A percentile compares a stretch with the other conserved stretches of the same genome.
Conservation (phyloP, 176 grass and related monocot species). For the Chrysopogon serrulatus region DNA sequence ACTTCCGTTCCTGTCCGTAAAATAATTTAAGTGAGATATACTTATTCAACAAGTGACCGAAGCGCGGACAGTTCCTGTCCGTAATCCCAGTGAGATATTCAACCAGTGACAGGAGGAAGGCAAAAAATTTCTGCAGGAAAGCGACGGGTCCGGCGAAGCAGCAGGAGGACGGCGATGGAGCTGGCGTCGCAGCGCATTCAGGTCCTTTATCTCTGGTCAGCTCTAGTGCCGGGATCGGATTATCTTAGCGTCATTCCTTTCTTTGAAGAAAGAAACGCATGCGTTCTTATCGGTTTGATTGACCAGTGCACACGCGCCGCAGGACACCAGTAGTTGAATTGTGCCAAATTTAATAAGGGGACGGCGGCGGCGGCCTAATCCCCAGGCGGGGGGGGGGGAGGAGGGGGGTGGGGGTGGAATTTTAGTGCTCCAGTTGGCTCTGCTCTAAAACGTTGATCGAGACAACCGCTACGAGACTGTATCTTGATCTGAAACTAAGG, state of each 20-base stretch:
- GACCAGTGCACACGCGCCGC: not conserved
- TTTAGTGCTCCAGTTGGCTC: not conserved
- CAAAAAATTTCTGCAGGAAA: not conserved
- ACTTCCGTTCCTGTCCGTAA: not conserved
- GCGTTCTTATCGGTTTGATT: conserved; percentile 3
- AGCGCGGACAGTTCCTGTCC: not conserved
- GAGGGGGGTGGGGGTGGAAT: no score
- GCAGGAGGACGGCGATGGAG: not conserved
- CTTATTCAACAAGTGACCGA: not conserved
- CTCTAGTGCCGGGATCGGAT: not conserved
- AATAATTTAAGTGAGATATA: not conserved
- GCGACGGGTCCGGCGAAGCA: not conserved
- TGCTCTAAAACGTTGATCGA: not conserved
- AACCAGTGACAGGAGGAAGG: not conserved
- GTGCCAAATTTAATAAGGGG: not conserved
- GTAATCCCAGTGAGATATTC: not conserved
- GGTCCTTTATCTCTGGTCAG: not conserved
- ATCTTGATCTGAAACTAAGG: not conserved
- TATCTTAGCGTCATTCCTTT: not conserved
- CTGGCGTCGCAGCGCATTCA: not conserved
- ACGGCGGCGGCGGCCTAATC: no score
- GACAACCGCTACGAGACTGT: not conserved
- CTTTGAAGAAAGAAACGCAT: not conserved
- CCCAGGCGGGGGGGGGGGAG: no score
- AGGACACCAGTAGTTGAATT: not conserved